Base-by-base conservation (phyloP, 495 filamentous ascomycete genomes). In the Aspergillus saccharolyticus region DNA sequence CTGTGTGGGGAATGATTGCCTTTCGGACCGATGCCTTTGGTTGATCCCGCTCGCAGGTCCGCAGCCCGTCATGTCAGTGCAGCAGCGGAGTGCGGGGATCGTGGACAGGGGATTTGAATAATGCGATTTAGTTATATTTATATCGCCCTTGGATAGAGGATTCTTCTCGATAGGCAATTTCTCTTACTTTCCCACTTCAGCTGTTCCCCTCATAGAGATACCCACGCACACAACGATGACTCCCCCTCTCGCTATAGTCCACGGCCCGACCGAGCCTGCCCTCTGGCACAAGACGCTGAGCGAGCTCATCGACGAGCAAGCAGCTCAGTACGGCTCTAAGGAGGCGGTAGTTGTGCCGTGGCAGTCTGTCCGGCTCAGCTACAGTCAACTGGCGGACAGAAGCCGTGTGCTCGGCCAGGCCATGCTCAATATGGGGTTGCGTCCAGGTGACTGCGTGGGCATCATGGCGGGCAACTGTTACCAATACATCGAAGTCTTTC, bases 381-480 rank as follows among this genome's bases (percentile, higher is more conserved):
- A 70, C 33, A 17, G 59, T 16, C 52, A 67, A 44, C 44, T 70
- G 10, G 55, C 55, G 15, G 53, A 63, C 9, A 44, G 57, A 19
- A 66, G 60, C 47, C 56, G 49, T 8, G 19, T 64, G 3, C n/a
- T 70, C 3, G 61, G 61, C 3, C 59, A 56, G 7, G 56, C 61
- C 0, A 54, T 70, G 50, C 53, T 67, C 20, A 47, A 57, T 5
- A 55, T 57, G 55, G 67, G 67, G 0, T 33, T 70, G 6, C 55
- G 42, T 7, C 45, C 59, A 21, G 67, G 67, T 0, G 67, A 67
- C 16, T 62, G 61, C 20, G 49, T 70, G 0, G 67, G 65, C 0
- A 62, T 70, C 20, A 59, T 67, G 58, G 67, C 61, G 5, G 65
- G 67, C 0, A 70, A 70, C 45, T 60, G 63, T 44, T 56, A 58